Conservation (phyloP, 352 stramenopile species). For the Phytophthora quininea region DNA sequence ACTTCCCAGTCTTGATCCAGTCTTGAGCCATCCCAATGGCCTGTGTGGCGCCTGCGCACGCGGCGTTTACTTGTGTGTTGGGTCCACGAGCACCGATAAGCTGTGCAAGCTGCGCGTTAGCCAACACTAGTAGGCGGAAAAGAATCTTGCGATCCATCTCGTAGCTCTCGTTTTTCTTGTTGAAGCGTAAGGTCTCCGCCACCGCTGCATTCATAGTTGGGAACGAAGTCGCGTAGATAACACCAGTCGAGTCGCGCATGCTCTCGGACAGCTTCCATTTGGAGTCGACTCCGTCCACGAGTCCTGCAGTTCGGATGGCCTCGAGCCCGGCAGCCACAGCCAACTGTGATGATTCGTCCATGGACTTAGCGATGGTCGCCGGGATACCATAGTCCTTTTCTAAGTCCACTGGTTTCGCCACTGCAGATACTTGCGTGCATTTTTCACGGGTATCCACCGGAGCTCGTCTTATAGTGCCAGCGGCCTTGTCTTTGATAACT, state of each 20-base stretch:
- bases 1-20: constrained; percentile 93
- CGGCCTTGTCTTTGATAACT: constrained; percentile 56
- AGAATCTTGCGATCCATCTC: constrained; percentile 98
- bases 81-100: constrained; percentile 93
- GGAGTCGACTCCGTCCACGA: constrained; percentile 58
- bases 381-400: constrained; percentile 87
- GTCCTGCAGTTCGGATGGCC: constrained; percentile 90
- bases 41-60: constrained; percentile 94
- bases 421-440: constrained; percentile 92
- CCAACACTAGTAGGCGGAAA: constrained; percentile 95
- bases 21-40: constrained; percentile 94
- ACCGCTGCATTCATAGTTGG: constrained; percentile 95
- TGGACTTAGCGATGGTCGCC: constrained; percentile 90
- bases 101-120: constrained; percentile 96
- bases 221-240: constrained; percentile 97
- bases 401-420: constrained; percentile 79
- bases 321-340: constrained; percentile 95
- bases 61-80: constrained; percentile 97
- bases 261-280: constrained; percentile 91
- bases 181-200: constrained; percentile 87
- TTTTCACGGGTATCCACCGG: constrained; percentile 53
- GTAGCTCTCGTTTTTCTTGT: constrained; percentile 49
- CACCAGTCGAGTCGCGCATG: constrained; percentile 88
- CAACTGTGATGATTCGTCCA: constrained; percentile 95
- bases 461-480: constrained; percentile 44